Evolutionary conservation across 2,329 filamentous ascomycete genomes (phyloP), one percentile per base, ranked within the genome.

Genomic region (Phialemonium atrogriseum): DNA sequence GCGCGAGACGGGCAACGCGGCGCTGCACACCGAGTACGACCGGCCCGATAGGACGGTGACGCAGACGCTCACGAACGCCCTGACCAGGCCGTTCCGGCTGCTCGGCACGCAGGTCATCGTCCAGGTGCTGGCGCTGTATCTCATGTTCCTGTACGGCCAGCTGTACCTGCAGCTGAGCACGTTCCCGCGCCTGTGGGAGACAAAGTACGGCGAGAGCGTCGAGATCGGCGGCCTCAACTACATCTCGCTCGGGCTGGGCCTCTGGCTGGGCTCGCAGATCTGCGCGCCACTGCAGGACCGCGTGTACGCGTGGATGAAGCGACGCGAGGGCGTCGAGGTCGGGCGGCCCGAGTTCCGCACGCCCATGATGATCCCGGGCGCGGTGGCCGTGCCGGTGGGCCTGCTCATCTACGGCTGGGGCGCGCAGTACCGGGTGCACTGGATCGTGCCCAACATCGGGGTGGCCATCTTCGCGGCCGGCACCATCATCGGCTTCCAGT

Each of bases 1-100:
- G 35, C 64, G 65, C 38, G 61, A 71, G 40, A 80, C 75, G 2
- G 71, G 68, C 16, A 80, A 80, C 41, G 23, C 34, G 4, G 38
- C 24, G 2, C 45, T 64, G 45, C 49, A 57, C 30, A 70, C 73
- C 3, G 63, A 77, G 17, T 69, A 70, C 48, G 79, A 78, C 26
- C 53, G 54, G 22, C 52, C 53, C 5, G 48, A 53, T 12, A 33
- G 43, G n/a, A 53, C 49, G 5, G 20, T 48, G 24, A 50, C 6
- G 36, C 49, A 43, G 45, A 60, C 36, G 19, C 59, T 52, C 49
- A 58, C 41, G 33, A 56, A 35, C 28, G 56, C 49, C 45, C 55
- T 73, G 7, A 51, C 59, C 2, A 60, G 73, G 1, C 72, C 70
- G 0, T 60, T 68, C 26, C 57, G 65, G 22, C 57, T 77, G 41